A percentile compares a stretch with the other conserved stretches of the same genome.
Conservation (phyloP, 2,329 filamentous ascomycete genomes). For the Amesomyces nigricolor region DNA sequence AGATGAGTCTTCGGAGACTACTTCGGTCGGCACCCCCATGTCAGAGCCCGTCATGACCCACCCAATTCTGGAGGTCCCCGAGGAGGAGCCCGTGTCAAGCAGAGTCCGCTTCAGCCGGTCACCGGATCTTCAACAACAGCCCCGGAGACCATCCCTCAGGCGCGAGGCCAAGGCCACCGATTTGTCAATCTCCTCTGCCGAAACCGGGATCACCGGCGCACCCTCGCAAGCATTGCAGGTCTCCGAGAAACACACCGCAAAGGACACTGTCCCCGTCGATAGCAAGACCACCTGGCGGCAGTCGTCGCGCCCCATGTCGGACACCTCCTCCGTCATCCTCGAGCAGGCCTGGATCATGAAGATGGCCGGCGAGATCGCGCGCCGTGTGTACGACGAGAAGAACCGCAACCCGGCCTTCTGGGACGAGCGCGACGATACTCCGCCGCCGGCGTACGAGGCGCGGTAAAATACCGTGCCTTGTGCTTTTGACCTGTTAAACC, state of each 20-base stretch:
- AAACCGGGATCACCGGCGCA: constrained; percentile 13
- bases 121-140: constrained; percentile 27
- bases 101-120: constrained; percentile 40
- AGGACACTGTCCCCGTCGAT: constrained; percentile 19
- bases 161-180: constrained; percentile 30
- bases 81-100: constrained; percentile 44
- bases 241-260: constrained; percentile 12
- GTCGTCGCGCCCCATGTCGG: constrained; percentile 34
- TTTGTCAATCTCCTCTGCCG: constrained; percentile 20
- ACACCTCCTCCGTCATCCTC: constrained; percentile 56
- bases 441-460: constrained; percentile 59
- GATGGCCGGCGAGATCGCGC: constrained; percentile 87
- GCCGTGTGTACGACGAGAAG: constrained; percentile 84
- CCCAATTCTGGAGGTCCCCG: constrained; percentile 41
- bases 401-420: constrained; percentile 47
- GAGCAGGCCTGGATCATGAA: constrained; percentile 86
- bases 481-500: constrained; percentile 2
- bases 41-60: constrained; percentile 55
- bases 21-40: constrained; percentile 52
- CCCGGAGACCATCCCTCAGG: constrained; percentile 31
- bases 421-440: constrained; percentile 51
- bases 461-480: constrained; percentile 14
- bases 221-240: constrained; percentile 1
- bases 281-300: constrained; percentile 30
- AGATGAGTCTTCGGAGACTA: constrained; percentile 46